phyloP scores from a whole-genome alignment of 257 asterid genomes.

The Solanum piurae region DNA sequence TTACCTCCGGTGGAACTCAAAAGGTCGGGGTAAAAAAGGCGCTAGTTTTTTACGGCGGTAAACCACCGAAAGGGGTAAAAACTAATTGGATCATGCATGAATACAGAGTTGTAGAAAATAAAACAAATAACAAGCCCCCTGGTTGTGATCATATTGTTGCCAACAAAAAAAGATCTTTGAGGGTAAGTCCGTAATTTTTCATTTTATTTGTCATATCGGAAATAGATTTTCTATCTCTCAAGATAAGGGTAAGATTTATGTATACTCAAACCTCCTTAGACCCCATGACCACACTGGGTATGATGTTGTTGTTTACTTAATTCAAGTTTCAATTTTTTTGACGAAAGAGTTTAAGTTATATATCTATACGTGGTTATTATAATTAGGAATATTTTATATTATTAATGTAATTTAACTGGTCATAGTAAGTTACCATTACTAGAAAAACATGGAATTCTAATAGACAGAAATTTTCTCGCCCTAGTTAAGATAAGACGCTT shows the following conservation, averaged over 20 bases:
- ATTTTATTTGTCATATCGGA: no score
- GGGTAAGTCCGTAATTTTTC: background rate
- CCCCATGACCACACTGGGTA: background rate
- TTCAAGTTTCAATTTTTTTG: no score
- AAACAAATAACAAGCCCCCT: conserved; percentile 30
- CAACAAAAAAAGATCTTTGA: conserved; percentile 6
- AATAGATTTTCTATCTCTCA: background rate
- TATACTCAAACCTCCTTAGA: no score
- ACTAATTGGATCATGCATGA: conserved; percentile 61
- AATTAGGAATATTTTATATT: no score
- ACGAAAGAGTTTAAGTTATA: background rate
- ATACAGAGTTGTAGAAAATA: conserved; percentile 36
- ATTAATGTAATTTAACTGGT: background rate
- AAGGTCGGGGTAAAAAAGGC: conserved; percentile 52
- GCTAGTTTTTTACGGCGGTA: conserved; percentile 42
- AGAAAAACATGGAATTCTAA: no score
- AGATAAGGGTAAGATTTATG: no score
- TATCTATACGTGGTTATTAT: no score
- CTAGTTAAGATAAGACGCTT: background rate
- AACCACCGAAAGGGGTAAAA: conserved; percentile 48
- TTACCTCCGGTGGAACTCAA: conserved; percentile 43
- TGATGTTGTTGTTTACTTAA: background rate
- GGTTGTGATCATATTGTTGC: conserved; percentile 18
- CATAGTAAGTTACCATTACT: no score
- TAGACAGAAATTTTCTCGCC: accelerated